Evolutionary conservation across 2,329 filamentous ascomycete genomes (phyloP).

Genomic region (Trichoderma sp.): DNA sequence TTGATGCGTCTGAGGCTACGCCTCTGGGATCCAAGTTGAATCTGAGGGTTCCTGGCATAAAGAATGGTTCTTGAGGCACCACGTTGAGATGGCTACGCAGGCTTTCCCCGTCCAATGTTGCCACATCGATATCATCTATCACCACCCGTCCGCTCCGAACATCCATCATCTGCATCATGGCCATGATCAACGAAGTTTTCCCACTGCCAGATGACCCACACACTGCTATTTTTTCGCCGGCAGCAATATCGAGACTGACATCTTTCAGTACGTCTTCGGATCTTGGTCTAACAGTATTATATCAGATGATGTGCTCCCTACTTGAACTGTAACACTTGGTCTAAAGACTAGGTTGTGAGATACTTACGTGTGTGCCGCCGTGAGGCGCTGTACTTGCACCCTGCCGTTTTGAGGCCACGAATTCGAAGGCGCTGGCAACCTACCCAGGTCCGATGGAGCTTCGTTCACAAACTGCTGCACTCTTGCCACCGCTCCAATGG

Average conservation of each 20-base stretch:
- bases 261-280: neutral
- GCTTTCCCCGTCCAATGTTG: neutral
- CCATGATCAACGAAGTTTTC: conserved; percentile 46
- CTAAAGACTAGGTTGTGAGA: neutral
- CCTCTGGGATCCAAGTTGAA: neutral
- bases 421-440: neutral
- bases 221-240: conserved; percentile 39
- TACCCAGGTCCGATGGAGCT: conserved; percentile 29
- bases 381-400: neutral
- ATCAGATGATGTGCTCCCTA: neutral
- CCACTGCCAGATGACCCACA: conserved; percentile 43
- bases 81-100: neutral
- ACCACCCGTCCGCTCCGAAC: conserved; percentile 36
- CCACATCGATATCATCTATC: conserved; percentile 40
- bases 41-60: neutral
- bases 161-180: conserved; percentile 45
- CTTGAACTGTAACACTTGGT: neutral
- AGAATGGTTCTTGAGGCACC: neutral
- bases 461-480: conserved; percentile 37
- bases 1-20: neutral
- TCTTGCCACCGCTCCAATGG: conserved; percentile 37
- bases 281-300: neutral
- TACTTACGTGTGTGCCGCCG: neutral
- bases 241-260: conserved; percentile 30
- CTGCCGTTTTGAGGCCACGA: neutral